Evolutionary conservation across 257 asterid species (phyloP).

Genomic region (Solanum etuberosum): DNA sequence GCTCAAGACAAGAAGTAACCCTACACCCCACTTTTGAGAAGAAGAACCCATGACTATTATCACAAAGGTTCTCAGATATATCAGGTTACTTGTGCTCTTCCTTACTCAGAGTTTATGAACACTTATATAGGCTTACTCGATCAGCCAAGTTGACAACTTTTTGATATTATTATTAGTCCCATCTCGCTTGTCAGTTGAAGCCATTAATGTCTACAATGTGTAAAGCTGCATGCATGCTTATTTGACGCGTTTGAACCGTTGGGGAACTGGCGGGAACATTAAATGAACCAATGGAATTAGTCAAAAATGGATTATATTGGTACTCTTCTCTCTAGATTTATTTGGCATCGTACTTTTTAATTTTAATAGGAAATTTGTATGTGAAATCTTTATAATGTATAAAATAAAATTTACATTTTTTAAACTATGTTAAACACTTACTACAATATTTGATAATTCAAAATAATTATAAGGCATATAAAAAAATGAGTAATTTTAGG

Average conservation of each 20-base stretch:
- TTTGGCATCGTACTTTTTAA: background rate
- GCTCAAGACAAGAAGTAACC: slow-evolving; percentile 6
- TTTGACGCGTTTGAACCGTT: slow-evolving; percentile 22
- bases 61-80: background rate
- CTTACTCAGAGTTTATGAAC: background rate
- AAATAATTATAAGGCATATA: background rate
- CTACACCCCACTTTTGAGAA: slow-evolving; percentile 4
- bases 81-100: background rate
- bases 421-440: no score
- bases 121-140: background rate
- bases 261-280: slow-evolving; percentile 25
- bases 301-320: background rate
- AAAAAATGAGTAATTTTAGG: no score
- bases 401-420: background rate
- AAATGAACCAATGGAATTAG: slow-evolving; percentile 2
- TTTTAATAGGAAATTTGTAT: background rate
- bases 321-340: background rate
- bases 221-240: slow-evolving; percentile 5
- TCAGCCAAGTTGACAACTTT: background rate
- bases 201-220: slow-evolving; percentile 7
- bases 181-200: background rate
- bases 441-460: background rate
- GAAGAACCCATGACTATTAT: slow-evolving; percentile 8
- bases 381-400: background rate
- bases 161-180: background rate